Evolutionary conservation across 768 basidiomycete genomes (phyloP).

Genomic region (Russula lepida): DNA sequence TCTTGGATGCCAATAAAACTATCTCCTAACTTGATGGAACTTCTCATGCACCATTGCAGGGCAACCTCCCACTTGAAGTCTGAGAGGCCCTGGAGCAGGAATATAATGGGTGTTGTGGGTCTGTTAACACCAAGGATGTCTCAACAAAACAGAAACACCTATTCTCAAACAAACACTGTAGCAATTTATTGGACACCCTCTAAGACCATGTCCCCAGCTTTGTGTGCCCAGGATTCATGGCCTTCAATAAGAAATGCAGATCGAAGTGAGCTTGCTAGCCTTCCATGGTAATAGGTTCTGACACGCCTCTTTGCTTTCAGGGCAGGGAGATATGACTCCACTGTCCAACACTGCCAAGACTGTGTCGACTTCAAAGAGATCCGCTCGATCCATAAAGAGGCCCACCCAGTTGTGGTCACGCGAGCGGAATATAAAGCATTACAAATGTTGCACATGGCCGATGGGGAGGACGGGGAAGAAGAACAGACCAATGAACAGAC

Average conservation of each 20-base stretch:
- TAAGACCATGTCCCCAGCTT: neutral
- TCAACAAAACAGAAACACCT: neutral
- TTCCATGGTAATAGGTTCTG: neutral
- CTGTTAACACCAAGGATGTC: neutral
- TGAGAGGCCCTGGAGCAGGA: neutral
- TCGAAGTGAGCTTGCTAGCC: neutral
- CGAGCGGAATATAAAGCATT: neutral
- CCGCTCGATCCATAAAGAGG: too few species aligned
- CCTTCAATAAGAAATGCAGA: neutral
- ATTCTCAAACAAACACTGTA: neutral
- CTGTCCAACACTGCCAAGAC: neutral
- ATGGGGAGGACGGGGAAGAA: too few species aligned
- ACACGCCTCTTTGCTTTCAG: neutral
- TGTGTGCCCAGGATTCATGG: neutral
- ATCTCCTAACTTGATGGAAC: too few species aligned
- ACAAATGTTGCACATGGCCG: neutral
- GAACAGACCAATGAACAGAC: too few species aligned
- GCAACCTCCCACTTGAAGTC: neutral
- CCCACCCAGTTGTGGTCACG: neutral
- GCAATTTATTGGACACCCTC: neutral
- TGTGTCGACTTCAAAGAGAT: neutral
- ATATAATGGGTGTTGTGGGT: neutral
- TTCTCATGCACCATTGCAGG: neutral
- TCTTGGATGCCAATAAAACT: neutral
- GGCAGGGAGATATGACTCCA: slow-evolving; percentile 4